A percentile compares a stretch with the other conserved stretches of the same genome.
These are phyloP conservation scores for Babesia bigemina DNA, from an alignment of 169 alveolate genomes.

Conservation along the genomic window DNA sequence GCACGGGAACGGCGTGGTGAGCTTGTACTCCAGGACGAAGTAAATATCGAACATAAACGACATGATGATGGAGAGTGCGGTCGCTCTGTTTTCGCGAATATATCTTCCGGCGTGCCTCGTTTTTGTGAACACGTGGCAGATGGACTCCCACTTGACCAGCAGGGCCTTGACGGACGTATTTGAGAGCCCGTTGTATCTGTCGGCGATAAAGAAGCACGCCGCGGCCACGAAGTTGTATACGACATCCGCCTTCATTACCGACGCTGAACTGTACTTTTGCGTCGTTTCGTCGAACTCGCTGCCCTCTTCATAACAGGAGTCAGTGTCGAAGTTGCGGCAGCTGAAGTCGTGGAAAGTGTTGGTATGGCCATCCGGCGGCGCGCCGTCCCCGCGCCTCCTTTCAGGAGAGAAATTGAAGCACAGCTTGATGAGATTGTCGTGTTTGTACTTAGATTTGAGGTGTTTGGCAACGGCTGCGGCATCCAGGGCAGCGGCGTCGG, in stretches of 20 bases:
- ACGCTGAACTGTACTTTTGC: neutral
- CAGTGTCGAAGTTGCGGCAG: neutral
- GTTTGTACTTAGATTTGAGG: neutral
- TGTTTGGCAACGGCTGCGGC: constrained; percentile 6
- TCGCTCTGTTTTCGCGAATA: constrained; percentile 25
- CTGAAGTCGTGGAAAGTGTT: neutral
- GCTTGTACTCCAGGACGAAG: constrained; percentile 56
- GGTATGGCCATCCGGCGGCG: neutral
- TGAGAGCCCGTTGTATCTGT: constrained; percentile 59
- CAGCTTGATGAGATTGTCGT: constrained; percentile 20
- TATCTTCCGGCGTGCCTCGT: constrained; percentile 39
- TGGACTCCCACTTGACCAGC: constrained; percentile 43
- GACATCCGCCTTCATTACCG: constrained; percentile 7
- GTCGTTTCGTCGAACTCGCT: constrained; percentile 8
- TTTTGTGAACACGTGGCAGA: constrained; percentile 26
- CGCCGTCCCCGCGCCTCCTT: neutral
- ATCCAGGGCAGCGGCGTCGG: constrained; percentile 12
- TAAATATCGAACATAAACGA: constrained; percentile 60
- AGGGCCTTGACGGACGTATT: constrained; percentile 49
- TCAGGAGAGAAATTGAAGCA: constrained; percentile 22
- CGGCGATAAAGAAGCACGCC: constrained; percentile 69
- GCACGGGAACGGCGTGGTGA: constrained; percentile 60
- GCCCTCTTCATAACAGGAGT: constrained; percentile 15
- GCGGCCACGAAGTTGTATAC: constrained; percentile 54
- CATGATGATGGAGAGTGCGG: constrained; percentile 32